Conservation (phyloP, 331 rosid genomes). For the Prunus yedoensis region DNA sequence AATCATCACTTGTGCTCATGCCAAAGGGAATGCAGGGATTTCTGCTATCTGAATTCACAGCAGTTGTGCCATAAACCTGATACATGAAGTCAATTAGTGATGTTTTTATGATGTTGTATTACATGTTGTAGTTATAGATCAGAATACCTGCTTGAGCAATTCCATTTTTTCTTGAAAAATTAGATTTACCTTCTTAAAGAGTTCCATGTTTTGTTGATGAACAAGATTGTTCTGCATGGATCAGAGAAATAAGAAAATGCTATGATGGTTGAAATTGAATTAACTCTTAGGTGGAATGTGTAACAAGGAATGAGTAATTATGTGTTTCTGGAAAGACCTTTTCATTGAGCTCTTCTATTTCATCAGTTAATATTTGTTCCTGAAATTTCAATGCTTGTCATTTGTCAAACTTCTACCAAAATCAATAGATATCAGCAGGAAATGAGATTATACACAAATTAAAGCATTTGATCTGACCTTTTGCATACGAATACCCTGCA, state of each 20-base stretch:
- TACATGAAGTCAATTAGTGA: conserved; percentile 26
- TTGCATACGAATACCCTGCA: conserved; percentile 60
- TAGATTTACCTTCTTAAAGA: conserved; percentile 53
- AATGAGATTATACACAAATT: neutral
- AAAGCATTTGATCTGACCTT: conserved; percentile 46
- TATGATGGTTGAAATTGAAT: neutral
- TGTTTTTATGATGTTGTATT: too few species aligned
- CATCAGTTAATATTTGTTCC: conserved; percentile 65
- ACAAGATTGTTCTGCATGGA: conserved; percentile 48
- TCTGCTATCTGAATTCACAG: conserved; percentile 30
- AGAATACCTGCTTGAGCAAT: conserved; percentile 38
- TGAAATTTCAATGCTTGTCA: conserved; percentile 44
- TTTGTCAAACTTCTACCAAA: neutral
- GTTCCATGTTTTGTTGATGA: conserved; percentile 66
- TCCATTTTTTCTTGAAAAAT: conserved; percentile 41
- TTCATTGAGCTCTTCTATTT: conserved; percentile 52
- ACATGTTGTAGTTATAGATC: conserved; percentile 3
- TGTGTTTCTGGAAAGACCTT: conserved; percentile 40
- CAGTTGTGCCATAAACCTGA: conserved; percentile 54
- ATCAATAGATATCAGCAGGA: neutral
- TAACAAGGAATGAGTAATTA: neutral
- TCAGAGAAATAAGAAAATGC: neutral
- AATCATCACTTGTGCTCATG: conserved; percentile 24
- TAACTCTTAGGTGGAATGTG: neutral
- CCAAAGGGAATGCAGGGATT: conserved; percentile 41